These are phyloP conservation scores for Mucor plumbeus DNA, from an alignment of 371 early-diverging fungal species.

Conservation along the genomic window DNA sequence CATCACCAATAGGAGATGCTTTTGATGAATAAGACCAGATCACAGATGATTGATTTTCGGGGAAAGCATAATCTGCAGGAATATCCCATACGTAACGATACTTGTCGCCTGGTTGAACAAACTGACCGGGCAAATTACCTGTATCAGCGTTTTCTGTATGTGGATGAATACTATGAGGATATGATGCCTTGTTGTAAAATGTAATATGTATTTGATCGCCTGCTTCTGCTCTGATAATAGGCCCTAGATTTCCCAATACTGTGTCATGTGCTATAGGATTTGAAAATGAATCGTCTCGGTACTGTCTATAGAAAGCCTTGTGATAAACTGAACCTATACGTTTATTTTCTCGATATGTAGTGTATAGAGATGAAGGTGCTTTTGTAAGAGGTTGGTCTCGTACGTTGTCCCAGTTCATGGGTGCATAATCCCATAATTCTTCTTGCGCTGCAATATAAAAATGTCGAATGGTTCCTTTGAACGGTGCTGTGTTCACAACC, in stretches of 20 bases:
- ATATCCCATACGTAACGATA: constrained; percentile 58
- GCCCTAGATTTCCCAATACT: constrained; percentile 51
- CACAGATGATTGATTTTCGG: constrained; percentile 39
- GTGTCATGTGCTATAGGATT: constrained; percentile 39
- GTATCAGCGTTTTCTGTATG: constrained; percentile 20
- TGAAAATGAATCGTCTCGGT: constrained; percentile 44
- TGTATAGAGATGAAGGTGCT: constrained; percentile 35
- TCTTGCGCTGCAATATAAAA: constrained; percentile 60
- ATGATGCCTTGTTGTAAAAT: constrained; percentile 47
- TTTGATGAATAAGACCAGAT: constrained; percentile 56
- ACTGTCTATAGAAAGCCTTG: constrained; percentile 51
- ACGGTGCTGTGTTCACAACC: background rate
- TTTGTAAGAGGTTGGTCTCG: constrained; percentile 41
- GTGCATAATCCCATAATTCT: constrained; percentile 59
- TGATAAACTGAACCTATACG: constrained; percentile 50
- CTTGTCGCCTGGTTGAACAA: constrained; percentile 37
- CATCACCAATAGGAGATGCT: constrained; percentile 36
- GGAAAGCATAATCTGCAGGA: constrained; percentile 32
- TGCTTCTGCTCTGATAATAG: constrained; percentile 58
- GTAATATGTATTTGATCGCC: constrained; percentile 51
- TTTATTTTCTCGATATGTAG: constrained; percentile 25
- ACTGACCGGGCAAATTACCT: constrained; percentile 23
- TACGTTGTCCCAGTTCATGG: constrained; percentile 42
- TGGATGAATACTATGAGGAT: constrained; percentile 57
- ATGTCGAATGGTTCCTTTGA: constrained; percentile 28